phyloP scores from a whole-genome alignment of 2,329 filamentous ascomycete genomes.

The Colletotrichum eremochloae region DNA sequence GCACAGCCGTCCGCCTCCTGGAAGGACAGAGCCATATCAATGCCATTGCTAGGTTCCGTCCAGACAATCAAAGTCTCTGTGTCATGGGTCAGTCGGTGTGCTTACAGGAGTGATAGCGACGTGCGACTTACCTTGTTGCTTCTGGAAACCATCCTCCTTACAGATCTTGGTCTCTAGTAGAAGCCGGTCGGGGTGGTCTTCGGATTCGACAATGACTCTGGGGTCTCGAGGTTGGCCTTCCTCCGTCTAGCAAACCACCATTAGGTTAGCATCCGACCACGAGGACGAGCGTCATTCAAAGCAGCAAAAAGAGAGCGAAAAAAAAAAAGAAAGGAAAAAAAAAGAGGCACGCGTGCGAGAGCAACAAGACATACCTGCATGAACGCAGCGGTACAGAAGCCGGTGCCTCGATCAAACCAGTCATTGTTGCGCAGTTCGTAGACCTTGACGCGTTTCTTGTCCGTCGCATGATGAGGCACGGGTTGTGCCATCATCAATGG shows the following conservation, averaged over 20 bases:
- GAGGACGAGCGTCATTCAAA: conserved; percentile 1
- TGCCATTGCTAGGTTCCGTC: conserved; percentile 86
- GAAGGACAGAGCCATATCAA: conserved; percentile 98
- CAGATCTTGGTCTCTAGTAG: conserved; percentile 90
- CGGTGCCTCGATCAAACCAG: conserved; percentile 98
- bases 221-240: conserved; percentile 80
- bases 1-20: conserved; percentile 96
- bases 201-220: conserved; percentile 90
- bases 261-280: conserved; percentile 22
- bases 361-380: conserved; percentile 71
- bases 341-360: conserved; percentile 13
- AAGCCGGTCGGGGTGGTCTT: conserved; percentile 87
- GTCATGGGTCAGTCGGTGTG: conserved; percentile 47
- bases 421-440: conserved; percentile 99
- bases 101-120: conserved; percentile 46
- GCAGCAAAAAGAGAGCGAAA: conserved; percentile 1
- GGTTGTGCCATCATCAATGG: conserved; percentile 79
- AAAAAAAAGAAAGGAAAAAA: conserved; percentile 30
- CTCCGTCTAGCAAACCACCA: conserved; percentile 59
- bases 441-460: conserved; percentile 91
- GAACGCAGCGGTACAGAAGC: conserved; percentile 88
- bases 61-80: conserved; percentile 97
- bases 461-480: conserved; percentile 76
- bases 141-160: conserved; percentile 97
- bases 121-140: conserved; percentile 84